phyloP scores from a whole-genome alignment of 768 basidiomycete genomes.

The Trametes cinnabarina region DNA sequence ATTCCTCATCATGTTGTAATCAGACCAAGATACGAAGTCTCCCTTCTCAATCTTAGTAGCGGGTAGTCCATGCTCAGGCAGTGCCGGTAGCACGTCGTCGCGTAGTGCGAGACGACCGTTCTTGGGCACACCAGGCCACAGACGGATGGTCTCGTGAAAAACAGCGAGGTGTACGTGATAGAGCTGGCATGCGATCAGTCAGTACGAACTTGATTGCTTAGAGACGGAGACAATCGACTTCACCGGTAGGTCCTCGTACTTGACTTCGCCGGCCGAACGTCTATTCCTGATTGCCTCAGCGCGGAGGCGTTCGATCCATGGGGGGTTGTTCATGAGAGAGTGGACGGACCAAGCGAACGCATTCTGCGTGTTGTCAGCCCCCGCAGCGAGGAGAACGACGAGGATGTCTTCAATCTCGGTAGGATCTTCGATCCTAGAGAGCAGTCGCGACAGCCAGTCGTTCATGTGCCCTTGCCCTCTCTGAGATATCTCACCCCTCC shows the following conservation, averaged over 20 bases:
- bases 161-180: slow-evolving; percentile 20
- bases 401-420: slow-evolving; percentile 13
- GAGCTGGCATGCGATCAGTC: neutral
- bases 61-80: neutral
- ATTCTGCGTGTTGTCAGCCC: slow-evolving; percentile 19
- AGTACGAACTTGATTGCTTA: neutral
- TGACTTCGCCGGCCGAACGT: neutral
- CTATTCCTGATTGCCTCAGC: slow-evolving; percentile 7
- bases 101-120: neutral
- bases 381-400: slow-evolving; percentile 18
- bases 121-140: neutral
- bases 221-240: too few relatives aligned
- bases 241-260: neutral
- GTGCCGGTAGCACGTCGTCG: neutral
- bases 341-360: slow-evolving; percentile 15
- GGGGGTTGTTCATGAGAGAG: slow-evolving; percentile 11
- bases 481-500: neutral
- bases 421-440: slow-evolving; percentile 6
- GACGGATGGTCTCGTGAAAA: slow-evolving; percentile 7
- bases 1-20: slow-evolving; percentile 1
- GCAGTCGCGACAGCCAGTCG: neutral
- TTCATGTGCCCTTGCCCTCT: neutral
- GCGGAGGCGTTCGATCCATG: slow-evolving; percentile 13
- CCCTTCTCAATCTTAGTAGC: neutral
- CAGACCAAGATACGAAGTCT: slow-evolving; percentile 6